Conservation (phyloP, 768 basidiomycete species). For the Heimioporus sp. region DNA sequence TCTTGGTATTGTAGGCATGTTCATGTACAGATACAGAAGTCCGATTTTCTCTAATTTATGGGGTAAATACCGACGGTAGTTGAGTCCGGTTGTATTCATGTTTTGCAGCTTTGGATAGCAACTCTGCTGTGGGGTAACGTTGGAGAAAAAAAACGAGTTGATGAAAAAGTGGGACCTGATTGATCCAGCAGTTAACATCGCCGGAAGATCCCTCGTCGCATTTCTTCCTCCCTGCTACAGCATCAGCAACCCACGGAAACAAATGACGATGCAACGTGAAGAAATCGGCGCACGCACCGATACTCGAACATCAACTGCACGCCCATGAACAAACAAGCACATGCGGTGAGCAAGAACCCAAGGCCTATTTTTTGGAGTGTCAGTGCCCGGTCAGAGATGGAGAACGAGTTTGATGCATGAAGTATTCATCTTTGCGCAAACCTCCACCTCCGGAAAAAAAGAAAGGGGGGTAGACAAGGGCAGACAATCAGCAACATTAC, state of each 20-base stretch:
- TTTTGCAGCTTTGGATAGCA: too few species aligned
- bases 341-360: constrained; percentile 59
- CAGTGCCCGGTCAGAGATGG: not conserved
- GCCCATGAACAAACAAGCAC: constrained; percentile 70
- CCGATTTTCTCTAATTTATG: not conserved
- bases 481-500: constrained; percentile 36
- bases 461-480: too few species aligned
- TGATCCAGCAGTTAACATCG: constrained; percentile 35
- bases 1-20: not conserved
- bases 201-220: constrained; percentile 57
- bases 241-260: not conserved
- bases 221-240: constrained; percentile 64
- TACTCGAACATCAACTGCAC: constrained; percentile 97
- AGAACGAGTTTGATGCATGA: not conserved
- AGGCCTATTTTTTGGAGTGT: constrained; percentile 44
- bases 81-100: too few species aligned
- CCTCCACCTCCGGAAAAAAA: not conserved
- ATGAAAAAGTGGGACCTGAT: too few species aligned
- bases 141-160: too few species aligned
- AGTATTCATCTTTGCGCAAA: not conserved
- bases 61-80: not conserved
- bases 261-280: not conserved
- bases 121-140: too few species aligned
- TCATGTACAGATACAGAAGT: too few species aligned
- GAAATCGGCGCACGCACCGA: constrained; percentile 47